Conservation (phyloP, 768 basidiomycete genomes). For the Suillus placidus region DNA sequence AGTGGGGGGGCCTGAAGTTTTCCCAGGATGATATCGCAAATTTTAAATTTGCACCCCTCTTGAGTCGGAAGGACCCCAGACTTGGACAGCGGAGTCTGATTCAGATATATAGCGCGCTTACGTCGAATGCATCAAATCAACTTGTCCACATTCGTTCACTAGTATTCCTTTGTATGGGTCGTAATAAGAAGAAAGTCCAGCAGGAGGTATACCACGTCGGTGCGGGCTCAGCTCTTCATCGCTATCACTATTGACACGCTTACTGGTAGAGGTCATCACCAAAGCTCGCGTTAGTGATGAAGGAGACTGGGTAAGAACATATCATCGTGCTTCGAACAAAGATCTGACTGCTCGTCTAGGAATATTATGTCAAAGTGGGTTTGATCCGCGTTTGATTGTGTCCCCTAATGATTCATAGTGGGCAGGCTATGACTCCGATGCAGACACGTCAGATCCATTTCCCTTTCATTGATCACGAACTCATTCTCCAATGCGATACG, state of each 20-base stretch:
- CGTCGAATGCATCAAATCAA: background rate
- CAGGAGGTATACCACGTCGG: slow-evolving; percentile 52
- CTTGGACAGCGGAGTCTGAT: slow-evolving; percentile 2
- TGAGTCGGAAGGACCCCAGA: background rate
- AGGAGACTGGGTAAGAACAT: slow-evolving; percentile 53
- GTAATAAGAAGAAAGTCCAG: slow-evolving; percentile 31
- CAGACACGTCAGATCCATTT: slow-evolving; percentile 50
- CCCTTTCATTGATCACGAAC: slow-evolving; percentile 3
- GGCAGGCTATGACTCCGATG: slow-evolving; percentile 60
- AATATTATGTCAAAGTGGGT: slow-evolving; percentile 69
- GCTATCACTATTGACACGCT: background rate
- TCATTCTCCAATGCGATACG: background rate
- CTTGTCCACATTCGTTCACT: background rate
- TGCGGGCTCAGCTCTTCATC: slow-evolving; percentile 25
- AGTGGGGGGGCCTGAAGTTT: too few species aligned
- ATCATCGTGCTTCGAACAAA: background rate
- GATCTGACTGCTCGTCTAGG: slow-evolving; percentile 39
- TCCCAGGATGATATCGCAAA: too few species aligned
- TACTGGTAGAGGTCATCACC: slow-evolving; percentile 57
- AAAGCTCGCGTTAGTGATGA: slow-evolving; percentile 55
- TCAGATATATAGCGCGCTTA: background rate
- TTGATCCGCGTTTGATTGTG: background rate
- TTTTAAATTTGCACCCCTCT: too few species aligned
- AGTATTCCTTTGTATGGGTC: slow-evolving; percentile 21
- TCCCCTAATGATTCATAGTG: slow-evolving; percentile 47